Percentiles rank a stretch among this genome's conserved stretches.
phyloP scores from a whole-genome alignment of 441 rosid genomes.

The Arabidopsis hybrid region DNA sequence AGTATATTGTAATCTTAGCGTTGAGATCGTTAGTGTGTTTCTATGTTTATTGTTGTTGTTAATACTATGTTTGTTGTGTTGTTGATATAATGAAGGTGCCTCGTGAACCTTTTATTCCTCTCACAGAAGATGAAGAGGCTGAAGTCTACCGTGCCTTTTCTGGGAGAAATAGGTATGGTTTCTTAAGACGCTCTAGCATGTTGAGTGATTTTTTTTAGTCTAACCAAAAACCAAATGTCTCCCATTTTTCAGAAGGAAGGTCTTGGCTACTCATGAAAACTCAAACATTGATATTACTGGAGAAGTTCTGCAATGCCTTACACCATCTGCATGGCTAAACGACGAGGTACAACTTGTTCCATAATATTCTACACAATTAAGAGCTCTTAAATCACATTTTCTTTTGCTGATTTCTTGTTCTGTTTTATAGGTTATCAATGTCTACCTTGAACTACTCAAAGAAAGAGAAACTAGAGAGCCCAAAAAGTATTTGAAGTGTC shows the following conservation, averaged over 20 bases:
- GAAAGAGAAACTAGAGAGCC: constrained; percentile 93
- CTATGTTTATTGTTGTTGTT: constrained; percentile 16
- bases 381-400: constrained; percentile 19
- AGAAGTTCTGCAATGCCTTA: constrained; percentile 71
- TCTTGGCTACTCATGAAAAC: constrained; percentile 59
- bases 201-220: constrained; percentile 1
- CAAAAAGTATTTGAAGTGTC: constrained; percentile 76
- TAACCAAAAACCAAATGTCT: background rate
- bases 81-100: constrained; percentile 55
- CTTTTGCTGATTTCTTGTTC: constrained; percentile 15
- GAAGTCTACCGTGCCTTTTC: constrained; percentile 63
- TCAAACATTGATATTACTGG: constrained; percentile 81
- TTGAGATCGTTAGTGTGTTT: background rate
- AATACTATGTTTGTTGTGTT: constrained; percentile 13
- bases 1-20: background rate
- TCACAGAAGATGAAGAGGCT: constrained; percentile 68
- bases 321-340: constrained; percentile 72
- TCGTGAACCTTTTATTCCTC: constrained; percentile 67
- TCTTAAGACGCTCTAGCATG: background rate
- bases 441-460: constrained; percentile 89
- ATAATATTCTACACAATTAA: background rate
- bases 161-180: constrained; percentile 57
- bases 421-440: constrained; percentile 77
- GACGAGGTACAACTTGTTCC: constrained; percentile 61
- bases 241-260: constrained; percentile 51